Evolutionary conservation across 768 basidiomycete genomes (phyloP), one percentile per base, ranked within the genome.

Genomic region (Leccinum olivaceopallidum): DNA sequence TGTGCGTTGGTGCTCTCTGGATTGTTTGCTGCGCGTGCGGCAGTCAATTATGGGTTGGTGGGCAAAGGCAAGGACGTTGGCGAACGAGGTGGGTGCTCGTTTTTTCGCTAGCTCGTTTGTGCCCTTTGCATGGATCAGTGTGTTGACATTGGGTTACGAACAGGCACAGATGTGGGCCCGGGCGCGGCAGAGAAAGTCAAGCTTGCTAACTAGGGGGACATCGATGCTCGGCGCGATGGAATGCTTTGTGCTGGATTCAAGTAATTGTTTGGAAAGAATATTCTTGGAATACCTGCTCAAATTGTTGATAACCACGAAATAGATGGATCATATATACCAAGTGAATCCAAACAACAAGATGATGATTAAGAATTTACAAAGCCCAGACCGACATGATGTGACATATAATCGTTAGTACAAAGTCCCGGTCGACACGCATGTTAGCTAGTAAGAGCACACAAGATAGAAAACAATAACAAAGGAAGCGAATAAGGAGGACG

Each of bases 1-100:
- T 94, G 92, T 71, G 87, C 89, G 32, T 59, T 87, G 14, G 68
- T 94, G 1, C 78, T 94, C 18, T 78, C 82, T 13, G 77, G 67
- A 0, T 65, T 93, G 44, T 94, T 95, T 65, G 72, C 80, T 1
- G 79, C 79, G 34, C 79, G 93, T 39, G 83, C 90, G 2, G 77
- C 84, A 49, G 87, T 83, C 76, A 91, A 87, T 65, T 89, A 88
- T 65, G 75, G 77, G 16, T 63, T 66, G 47, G 42, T 60, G 22
- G 62, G 60, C 26, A 60, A 56, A n/a, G 62, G 58, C 22, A 60
- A 56, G 22, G 62, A 58, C 18, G 59, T 53, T 18, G 61, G 60
- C 22, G 58, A 56, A 56, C 65, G 32, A 57, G 63, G 73, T 73
- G 53, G 18, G 64, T 47, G 8, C 8, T 20, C 8, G 9, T 42